Percentiles rank a stretch among this genome's conserved stretches.
Evolutionary conservation across 257 asterid genomes (phyloP).

Genomic region (Ilex asprella): DNA sequence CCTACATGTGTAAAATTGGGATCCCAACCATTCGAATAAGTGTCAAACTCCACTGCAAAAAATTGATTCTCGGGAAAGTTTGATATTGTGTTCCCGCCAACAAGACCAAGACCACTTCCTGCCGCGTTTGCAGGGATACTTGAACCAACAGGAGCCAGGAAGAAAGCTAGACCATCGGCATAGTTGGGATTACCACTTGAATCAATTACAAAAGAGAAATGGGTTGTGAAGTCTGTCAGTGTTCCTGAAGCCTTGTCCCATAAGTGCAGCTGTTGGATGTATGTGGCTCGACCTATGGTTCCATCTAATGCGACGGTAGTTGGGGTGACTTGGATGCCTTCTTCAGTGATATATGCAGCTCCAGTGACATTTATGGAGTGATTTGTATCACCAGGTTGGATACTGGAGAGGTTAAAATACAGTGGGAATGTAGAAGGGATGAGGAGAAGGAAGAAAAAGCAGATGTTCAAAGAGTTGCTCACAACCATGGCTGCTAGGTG

Average conservation of each 20-base stretch:
- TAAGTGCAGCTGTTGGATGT: background rate
- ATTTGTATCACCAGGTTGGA: background rate
- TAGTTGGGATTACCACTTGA: background rate
- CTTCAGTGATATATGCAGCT: background rate
- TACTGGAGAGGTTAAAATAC: background rate
- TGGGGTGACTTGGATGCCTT: background rate
- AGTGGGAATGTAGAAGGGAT: background rate
- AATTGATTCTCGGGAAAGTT: background rate
- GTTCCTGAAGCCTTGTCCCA: background rate
- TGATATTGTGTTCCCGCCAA: background rate
- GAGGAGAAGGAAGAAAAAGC: background rate
- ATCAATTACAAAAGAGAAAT: background rate
- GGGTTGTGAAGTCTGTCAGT: background rate
- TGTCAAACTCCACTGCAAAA: too few species aligned
- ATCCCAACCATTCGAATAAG: too few species aligned
- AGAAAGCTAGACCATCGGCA: background rate
- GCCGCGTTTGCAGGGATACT: background rate
- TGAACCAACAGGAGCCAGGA: background rate
- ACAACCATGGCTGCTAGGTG: background rate
- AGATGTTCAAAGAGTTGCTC: background rate
- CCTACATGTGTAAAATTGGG: too few species aligned
- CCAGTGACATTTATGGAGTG: background rate
- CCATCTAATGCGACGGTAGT: background rate
- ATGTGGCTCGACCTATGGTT: background rate
- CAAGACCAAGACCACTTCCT: background rate